These are phyloP conservation scores for Lotus japonicus DNA, from an alignment of 306 rosid species.

Conservation along the genomic window DNA sequence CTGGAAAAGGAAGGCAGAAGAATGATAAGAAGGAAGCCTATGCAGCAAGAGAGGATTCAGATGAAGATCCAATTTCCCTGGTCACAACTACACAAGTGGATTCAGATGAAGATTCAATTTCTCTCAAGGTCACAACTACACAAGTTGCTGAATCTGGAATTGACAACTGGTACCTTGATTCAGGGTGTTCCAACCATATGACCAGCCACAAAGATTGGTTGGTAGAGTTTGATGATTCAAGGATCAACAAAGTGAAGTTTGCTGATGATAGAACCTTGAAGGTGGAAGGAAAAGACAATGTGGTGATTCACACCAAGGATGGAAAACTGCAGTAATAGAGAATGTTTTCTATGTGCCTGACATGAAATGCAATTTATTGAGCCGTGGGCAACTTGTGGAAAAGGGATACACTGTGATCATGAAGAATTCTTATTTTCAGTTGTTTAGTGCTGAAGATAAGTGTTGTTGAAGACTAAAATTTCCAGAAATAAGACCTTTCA, in stretches of 20 bases:
- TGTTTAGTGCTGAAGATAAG: background rate
- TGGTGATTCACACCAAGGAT: background rate
- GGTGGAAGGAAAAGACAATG: background rate
- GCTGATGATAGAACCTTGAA: background rate
- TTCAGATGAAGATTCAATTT: too few relatives aligned
- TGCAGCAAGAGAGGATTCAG: background rate
- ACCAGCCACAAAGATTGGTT: too few relatives aligned
- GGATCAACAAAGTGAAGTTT: background rate
- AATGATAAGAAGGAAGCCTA: background rate
- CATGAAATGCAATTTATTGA: background rate
- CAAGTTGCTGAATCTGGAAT: background rate
- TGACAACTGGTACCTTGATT: background rate
- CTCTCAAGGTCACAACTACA: too few relatives aligned
- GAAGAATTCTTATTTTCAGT: background rate
- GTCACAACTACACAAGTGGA: too few relatives aligned
- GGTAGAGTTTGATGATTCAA: background rate
- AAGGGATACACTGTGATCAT: background rate
- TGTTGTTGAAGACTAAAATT: too few relatives aligned
- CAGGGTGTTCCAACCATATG: background rate
- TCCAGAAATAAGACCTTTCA: too few relatives aligned
- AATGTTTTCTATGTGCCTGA: background rate
- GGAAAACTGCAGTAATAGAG: background rate
- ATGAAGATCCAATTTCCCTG: background rate
- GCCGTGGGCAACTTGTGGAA: background rate
- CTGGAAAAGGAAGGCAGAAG: background rate